Base-by-base conservation (phyloP, 805 yeast genomes). In the Suhomyces pyralidae region DNA sequence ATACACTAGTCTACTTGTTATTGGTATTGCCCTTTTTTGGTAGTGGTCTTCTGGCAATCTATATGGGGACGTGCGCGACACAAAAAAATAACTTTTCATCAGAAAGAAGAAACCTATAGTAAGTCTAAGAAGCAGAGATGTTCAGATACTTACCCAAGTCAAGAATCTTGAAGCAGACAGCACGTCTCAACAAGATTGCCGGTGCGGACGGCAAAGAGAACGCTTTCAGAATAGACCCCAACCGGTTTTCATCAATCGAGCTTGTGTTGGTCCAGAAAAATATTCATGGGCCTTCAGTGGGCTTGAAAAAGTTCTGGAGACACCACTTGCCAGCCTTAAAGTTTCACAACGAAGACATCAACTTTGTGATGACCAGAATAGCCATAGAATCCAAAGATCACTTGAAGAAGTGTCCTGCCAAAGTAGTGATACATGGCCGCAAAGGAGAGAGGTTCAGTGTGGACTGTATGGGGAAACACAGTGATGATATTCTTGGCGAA, bases 331-430 rank as follows among this genome's bases (percentile, higher is more conserved):
- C 94, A 24, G 83, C 91, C 6, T 76, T 91, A 56, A 85, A 83
- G 65, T 91, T 88, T 68, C 92, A 90, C 72, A 91, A 91, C 67
- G 92, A 93, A n/a, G 71, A 74, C 44, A 63, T 88, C 25, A 79
- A 82, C 22, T 82, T 90, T 51, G 76, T 78, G 22, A 85, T 90
- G 34, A 71, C 79, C 12, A 76, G 91, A 58, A 76, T 87, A 44
- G 71, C 75, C 45, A 71, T 68, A 55, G 64, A 54, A 3, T 68
- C 70, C 22, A 72, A 69, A 47, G 80, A 78, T 17, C 81, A 80
- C 46, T 69, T 71, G 48, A 61, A 62, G 14, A 67, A 70, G 40
- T 70, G 77, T 55, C 86, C 85, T 2, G 72, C 81, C 25, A 63
- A 71, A 46, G 61, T 84, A 22, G 74, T 70, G 24, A 67, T 82